Evolutionary conservation across 2,329 filamentous ascomycete species (phyloP).

Genomic region (Sclerotinia glacialis): DNA sequence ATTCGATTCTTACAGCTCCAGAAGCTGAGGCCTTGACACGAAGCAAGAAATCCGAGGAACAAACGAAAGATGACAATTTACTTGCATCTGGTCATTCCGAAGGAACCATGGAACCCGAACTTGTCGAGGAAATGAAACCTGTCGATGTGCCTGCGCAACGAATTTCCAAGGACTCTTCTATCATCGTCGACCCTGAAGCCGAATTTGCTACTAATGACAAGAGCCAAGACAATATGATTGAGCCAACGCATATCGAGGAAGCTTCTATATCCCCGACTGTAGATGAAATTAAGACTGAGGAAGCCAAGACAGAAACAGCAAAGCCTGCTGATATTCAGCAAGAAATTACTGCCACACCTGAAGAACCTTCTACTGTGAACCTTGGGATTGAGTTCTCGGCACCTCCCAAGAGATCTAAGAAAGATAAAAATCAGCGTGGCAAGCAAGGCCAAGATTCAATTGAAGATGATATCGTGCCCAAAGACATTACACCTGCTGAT

Average conservation of each 20-base stretch:
- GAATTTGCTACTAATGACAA: not conserved
- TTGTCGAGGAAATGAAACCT: not conserved
- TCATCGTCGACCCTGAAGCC: not conserved
- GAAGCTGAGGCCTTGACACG: not conserved
- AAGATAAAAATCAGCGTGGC: constrained; percentile 34
- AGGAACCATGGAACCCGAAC: not conserved
- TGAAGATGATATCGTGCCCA: constrained; percentile 5
- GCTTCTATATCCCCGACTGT: no score
- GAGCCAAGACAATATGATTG: not conserved
- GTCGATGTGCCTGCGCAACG: not conserved
- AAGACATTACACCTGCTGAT: not conserved
- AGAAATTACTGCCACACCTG: not conserved
- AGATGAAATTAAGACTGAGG: not conserved
- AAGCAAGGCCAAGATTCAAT: constrained; percentile 11
- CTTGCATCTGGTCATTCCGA: not conserved
- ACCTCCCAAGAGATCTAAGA: constrained; percentile 23
- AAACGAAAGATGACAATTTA: not conserved
- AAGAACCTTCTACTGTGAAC: not conserved
- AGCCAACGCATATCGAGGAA: not conserved
- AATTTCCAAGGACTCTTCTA: not conserved
- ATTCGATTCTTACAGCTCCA: not conserved
- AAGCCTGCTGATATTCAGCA: not conserved
- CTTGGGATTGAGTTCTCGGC: constrained; percentile 2
- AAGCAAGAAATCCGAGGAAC: not conserved
- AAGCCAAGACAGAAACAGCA: not conserved